Base-by-base conservation (phyloP, 768 basidiomycete genomes). In the Brasilioporus rufonigricans region DNA sequence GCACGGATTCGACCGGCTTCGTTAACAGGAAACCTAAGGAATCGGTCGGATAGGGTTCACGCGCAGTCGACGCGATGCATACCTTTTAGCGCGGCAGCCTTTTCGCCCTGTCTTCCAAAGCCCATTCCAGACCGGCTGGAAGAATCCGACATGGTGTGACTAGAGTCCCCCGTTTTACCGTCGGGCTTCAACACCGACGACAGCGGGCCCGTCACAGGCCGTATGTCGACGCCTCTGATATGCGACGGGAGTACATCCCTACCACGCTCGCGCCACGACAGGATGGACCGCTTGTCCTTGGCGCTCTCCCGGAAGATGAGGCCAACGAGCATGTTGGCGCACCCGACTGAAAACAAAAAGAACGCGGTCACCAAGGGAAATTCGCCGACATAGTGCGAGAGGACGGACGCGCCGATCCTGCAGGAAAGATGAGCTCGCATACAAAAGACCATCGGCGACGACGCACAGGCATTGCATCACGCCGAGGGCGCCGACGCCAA, bases 301-400 rank as follows among this genome's bases (percentile, higher is more conserved):
- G 80, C 85, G 1, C 68, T 69, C 60, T 84, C 81, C 58, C 87
- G 84, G 82, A 89, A 92, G 70, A 91, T 78, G 67, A 93, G 82
- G 31, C 90, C 89, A 62, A 87, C 80, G 44, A 91, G 69, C 59
- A 93, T 87, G 77, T 95, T 92, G 65, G 89, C 69, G 69, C 89
- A 91, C 5, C 89, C 91, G 49, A 93, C 64, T 55, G 88, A 80
- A 71, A 93, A 93, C 60, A 93, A 76, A 74, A 93, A 81, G 78
- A 91, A 93, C 27, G 87, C 89, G 2, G 92, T 80, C 57, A 93
- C 92, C 61, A 94, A 86, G 2, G 92, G 83, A 70, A 95, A 93
- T 64, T 81, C 82, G 57, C 89, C 83, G 55, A 93, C 90, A 63
- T 86, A 79, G 74, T 90, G 87, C 1, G 86, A 86, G 57, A 89